phyloP scores from a whole-genome alignment of 2,329 filamentous ascomycete genomes.

The Chaetomium sp. region DNA sequence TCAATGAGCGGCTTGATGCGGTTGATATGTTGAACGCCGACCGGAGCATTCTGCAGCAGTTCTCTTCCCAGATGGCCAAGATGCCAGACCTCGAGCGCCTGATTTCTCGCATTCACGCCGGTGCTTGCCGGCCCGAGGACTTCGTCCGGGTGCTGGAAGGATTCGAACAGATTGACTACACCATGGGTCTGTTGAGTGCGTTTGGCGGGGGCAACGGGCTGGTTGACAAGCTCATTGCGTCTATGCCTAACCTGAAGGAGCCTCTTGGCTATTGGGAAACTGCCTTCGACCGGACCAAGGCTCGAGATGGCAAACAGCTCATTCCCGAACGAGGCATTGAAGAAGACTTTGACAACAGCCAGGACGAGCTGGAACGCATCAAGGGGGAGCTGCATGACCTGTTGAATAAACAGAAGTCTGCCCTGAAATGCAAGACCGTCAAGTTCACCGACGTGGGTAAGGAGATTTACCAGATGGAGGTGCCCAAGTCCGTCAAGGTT shows the following conservation, averaged over 20 bases:
- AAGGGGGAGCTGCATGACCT: slow-evolving; percentile 65
- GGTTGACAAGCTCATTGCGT: slow-evolving; percentile 71
- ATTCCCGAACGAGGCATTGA: slow-evolving; percentile 84
- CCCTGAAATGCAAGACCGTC: slow-evolving; percentile 67
- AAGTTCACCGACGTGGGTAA: slow-evolving; percentile 85
- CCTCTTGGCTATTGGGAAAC: slow-evolving; percentile 80
- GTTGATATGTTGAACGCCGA: slow-evolving; percentile 90
- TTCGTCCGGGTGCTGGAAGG: slow-evolving; percentile 92
- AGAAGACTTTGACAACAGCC: slow-evolving; percentile 82
- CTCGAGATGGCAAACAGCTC: slow-evolving; percentile 71
- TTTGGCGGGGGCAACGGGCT: slow-evolving; percentile 74
- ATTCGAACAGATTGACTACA: slow-evolving; percentile 96
- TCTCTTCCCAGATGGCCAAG: slow-evolving; percentile 79
- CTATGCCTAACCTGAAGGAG: slow-evolving; percentile 77
- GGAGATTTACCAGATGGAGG: slow-evolving; percentile 93
- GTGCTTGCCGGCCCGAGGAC: slow-evolving; percentile 81
- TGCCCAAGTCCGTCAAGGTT: slow-evolving; percentile 77
- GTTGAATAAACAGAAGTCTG: slow-evolving; percentile 62
- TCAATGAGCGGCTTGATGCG: slow-evolving; percentile 90
- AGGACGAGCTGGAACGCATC: slow-evolving; percentile 68
- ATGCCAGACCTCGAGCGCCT: slow-evolving; percentile 91
- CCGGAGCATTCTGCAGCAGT: slow-evolving; percentile 71
- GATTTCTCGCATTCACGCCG: slow-evolving; percentile 90
- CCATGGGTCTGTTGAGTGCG: slow-evolving; percentile 69
- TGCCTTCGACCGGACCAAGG: slow-evolving; percentile 79